A percentile compares a stretch with the other conserved stretches of the same genome.
These are phyloP conservation scores for Umbelopsis isabellina DNA, from an alignment of 192 early-diverging fungal species.

Conservation along the genomic window DNA sequence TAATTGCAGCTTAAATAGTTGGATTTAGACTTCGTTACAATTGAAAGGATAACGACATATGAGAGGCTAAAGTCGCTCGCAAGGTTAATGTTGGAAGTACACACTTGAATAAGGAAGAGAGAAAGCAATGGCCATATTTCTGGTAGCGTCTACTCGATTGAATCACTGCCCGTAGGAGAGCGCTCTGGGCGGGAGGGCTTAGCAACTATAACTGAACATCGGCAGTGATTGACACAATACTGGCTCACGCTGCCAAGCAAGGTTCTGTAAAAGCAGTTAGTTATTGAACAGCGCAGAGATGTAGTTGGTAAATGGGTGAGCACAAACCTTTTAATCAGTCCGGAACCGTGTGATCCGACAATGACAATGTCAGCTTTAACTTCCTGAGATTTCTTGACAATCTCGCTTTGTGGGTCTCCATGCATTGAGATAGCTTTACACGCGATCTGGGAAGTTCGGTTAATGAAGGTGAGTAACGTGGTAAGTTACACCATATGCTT, in stretches of 20 bases:
- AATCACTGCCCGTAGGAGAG: no score
- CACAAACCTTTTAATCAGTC: constrained; percentile 49
- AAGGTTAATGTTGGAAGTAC: no score
- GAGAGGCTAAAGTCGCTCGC: no score
- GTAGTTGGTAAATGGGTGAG: not conserved
- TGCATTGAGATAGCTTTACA: constrained; percentile 59
- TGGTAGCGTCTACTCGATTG: no score
- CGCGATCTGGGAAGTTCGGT: constrained; percentile 31
- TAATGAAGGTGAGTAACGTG: not conserved
- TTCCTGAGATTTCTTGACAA: constrained; percentile 61
- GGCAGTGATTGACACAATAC: constrained; percentile 46
- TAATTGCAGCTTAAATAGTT: no score
- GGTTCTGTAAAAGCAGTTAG: constrained; percentile 17
- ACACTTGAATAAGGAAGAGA: no score
- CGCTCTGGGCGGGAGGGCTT: not conserved
- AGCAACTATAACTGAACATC: constrained; percentile 42
- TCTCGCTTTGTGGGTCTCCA: constrained; percentile 66
- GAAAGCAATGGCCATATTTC: no score
- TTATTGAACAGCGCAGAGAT: no score
- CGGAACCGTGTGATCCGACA: constrained; percentile 65
- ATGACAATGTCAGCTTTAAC: constrained; percentile 62
- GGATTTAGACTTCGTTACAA: no score
- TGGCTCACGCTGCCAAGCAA: constrained; percentile 55
- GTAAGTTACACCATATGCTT: not conserved
- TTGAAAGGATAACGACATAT: no score